These are phyloP conservation scores for Pseudogymnoascus sp. DNA, from an alignment of 2,329 filamentous ascomycete species.

Conservation along the genomic window DNA sequence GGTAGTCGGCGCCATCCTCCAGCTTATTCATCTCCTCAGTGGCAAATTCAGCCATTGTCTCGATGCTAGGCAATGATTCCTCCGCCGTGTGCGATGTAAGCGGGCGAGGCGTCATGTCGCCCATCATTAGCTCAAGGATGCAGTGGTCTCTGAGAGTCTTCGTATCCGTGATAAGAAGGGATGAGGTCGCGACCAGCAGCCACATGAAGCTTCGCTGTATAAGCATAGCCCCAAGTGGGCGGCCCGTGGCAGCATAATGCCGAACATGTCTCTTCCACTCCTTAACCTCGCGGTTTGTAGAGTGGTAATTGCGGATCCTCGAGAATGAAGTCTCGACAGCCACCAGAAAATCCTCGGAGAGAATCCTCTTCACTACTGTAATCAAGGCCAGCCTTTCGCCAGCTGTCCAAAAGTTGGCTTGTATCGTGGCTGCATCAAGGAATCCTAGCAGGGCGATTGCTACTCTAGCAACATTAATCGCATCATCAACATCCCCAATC, in stretches of 20 bases:
- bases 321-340: conserved; percentile 86
- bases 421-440: conserved; percentile 69
- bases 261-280: conserved; percentile 85
- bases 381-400: conserved; percentile 68
- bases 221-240: conserved; percentile 84
- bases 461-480: conserved; percentile 64
- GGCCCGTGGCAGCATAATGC: conserved; percentile 71
- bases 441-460: conserved; percentile 86
- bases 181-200: conserved; percentile 71
- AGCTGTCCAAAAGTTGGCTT: conserved; percentile 73
- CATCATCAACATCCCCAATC: conserved; percentile 49
- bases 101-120: conserved; percentile 37
- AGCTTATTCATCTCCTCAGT: conserved; percentile 78
- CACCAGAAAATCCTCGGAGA: conserved; percentile 80
- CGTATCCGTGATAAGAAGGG: conserved; percentile 60
- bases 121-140: conserved; percentile 67
- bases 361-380: conserved; percentile 60
- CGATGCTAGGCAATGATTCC: conserved; percentile 49
- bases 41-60: conserved; percentile 63
- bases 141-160: conserved; percentile 53
- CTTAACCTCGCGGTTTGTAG: conserved; percentile 56
- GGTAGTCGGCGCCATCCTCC: conserved; percentile 83
- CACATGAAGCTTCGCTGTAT: conserved; percentile 83
- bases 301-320: conserved; percentile 73
- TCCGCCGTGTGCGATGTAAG: conserved; percentile 37